phyloP scores from a whole-genome alignment of 2,329 filamentous ascomycete species.

The Cladosporium austrohemisphaericum region DNA sequence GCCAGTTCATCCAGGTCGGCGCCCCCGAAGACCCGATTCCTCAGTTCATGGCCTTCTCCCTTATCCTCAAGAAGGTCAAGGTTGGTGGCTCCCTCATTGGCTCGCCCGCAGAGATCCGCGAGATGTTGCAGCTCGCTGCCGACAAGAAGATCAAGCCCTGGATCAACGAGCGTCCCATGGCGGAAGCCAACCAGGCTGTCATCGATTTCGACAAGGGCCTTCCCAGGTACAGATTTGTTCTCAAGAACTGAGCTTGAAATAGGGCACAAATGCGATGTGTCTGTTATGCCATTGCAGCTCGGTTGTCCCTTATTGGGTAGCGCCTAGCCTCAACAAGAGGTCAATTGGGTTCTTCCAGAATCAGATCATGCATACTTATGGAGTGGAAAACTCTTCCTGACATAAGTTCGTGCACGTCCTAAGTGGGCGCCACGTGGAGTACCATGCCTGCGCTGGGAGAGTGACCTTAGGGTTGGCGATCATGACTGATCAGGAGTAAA shows the following conservation, averaged over 20 bases:
- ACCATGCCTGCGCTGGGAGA: no score
- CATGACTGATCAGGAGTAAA: no score
- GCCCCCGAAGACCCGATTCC: constrained; percentile 57
- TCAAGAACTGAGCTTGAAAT: constrained; percentile 35
- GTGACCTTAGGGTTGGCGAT: no score
- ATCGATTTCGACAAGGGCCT: constrained; percentile 56
- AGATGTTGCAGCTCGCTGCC: constrained; percentile 59
- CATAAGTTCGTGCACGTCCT: no score
- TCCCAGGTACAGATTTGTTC: constrained; percentile 42
- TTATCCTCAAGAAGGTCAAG: constrained; percentile 53
- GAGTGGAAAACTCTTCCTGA: no score
- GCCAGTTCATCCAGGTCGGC: constrained; percentile 62
- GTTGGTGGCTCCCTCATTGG: constrained; percentile 48
- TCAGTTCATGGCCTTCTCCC: constrained; percentile 51
- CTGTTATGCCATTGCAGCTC: no score
- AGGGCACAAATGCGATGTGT: no score
- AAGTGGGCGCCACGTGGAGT: no score
- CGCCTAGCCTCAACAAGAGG: no score
- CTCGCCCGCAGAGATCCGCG: constrained; percentile 53
- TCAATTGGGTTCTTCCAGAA: no score
- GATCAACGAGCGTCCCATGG: constrained; percentile 60
- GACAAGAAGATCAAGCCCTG: constrained; percentile 57
- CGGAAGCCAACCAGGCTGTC: constrained; percentile 54
- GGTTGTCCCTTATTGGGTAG: no score
- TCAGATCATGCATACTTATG: no score